Evolutionary conservation across 805 yeast species (phyloP).

Genomic region (Myxozyma geophila): DNA sequence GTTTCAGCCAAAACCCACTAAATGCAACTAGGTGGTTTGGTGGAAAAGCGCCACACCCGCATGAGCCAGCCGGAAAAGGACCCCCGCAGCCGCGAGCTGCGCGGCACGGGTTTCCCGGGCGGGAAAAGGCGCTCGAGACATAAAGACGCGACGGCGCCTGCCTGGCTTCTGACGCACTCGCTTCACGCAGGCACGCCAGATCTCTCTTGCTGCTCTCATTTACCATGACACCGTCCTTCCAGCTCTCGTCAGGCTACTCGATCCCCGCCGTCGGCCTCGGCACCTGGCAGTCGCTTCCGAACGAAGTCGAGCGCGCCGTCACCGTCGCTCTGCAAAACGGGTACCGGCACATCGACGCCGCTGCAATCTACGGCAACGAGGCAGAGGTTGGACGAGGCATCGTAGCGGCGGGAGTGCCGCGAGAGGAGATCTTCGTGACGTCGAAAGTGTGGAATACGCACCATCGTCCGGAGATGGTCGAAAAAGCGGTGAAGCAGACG

Average conservation of each 20-base stretch:
- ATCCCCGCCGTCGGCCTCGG: constrained; percentile 76
- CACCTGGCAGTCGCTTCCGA: constrained; percentile 60
- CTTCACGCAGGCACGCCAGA: no score
- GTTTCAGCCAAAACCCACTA: no score
- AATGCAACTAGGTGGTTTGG: no score
- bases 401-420: constrained; percentile 46
- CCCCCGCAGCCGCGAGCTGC: no score
- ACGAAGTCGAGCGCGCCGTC: constrained; percentile 56
- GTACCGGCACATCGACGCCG: constrained; percentile 75
- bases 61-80: no score
- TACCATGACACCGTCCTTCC: constrained; percentile 40
- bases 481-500: constrained; percentile 58
- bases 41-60: no score
- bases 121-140: not conserved
- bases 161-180: no score
- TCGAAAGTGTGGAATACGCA: constrained; percentile 61
- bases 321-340: constrained; percentile 66
- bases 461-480: constrained; percentile 50
- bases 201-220: no score
- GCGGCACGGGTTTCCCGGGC: not conserved
- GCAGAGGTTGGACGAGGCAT: constrained; percentile 63
- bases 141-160: no score
- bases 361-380: constrained; percentile 70
- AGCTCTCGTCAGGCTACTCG: constrained; percentile 58
- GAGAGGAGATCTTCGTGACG: constrained; percentile 64